Conservation (phyloP, 1,284 basidiomycete genomes). For the Trichosporon coremiiforme region DNA sequence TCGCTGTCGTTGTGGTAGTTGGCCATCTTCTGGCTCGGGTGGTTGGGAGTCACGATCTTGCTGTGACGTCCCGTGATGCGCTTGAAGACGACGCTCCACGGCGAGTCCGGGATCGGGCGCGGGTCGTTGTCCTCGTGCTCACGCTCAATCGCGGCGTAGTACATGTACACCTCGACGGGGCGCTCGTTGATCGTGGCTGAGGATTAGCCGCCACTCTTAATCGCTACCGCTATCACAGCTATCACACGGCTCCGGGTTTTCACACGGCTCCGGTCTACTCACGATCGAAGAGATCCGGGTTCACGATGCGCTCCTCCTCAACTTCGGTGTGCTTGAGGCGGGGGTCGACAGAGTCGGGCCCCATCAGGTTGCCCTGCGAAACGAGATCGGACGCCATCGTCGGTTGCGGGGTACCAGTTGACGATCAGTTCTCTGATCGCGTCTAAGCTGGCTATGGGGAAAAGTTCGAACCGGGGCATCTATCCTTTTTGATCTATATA, state of each 20-base stretch:
- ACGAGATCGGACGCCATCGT: constrained; percentile 19
- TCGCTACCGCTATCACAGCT: background rate
- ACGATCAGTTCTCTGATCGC: background rate
- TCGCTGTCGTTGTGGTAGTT: background rate
- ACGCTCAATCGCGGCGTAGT: constrained; percentile 31
- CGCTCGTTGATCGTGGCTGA: background rate
- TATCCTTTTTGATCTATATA: background rate
- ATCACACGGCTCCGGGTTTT: too few relatives aligned
- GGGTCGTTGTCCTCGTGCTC: constrained; percentile 27
- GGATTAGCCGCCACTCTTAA: background rate
- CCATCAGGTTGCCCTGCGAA: constrained; percentile 23
- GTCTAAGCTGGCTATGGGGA: background rate
- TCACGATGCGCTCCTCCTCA: constrained; percentile 16
- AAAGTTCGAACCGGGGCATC: background rate
- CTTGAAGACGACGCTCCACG: constrained; percentile 26
- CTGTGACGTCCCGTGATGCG: constrained; percentile 15
- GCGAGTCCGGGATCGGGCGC: constrained; percentile 32
- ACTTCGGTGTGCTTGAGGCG: constrained; percentile 14
- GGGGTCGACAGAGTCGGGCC: constrained; percentile 25
- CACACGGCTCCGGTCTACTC: background rate
- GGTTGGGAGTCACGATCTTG: background rate
- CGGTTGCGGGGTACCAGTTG: background rate
- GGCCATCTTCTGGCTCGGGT: background rate
- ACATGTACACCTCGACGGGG: constrained; percentile 31
- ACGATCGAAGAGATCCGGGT: constrained; percentile 27